phyloP scores from a whole-genome alignment of 805 yeast species.

The Candida ulmi region DNA sequence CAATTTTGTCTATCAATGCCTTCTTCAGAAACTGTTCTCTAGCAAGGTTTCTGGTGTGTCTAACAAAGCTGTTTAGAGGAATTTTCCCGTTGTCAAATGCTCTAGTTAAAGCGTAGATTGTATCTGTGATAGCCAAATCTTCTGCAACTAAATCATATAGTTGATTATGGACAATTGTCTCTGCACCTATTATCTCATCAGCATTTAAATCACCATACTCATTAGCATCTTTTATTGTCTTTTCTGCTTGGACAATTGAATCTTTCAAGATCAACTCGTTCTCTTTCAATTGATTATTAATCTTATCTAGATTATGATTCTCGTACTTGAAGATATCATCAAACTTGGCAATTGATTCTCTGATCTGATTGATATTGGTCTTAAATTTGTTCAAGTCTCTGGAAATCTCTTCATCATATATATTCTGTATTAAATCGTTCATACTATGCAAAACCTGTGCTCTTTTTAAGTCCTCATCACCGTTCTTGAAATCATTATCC shows the following conservation, averaged over 20 bases:
- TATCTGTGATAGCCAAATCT: conserved; percentile 67
- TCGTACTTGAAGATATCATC: conserved; percentile 32
- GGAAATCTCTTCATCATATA: conserved; percentile 20
- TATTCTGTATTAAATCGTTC: conserved; percentile 16
- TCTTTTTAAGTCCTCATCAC: neutral
- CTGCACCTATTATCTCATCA: conserved; percentile 43
- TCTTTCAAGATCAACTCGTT: conserved; percentile 25
- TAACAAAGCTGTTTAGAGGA: conserved; percentile 36
- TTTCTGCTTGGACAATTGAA: conserved; percentile 25
- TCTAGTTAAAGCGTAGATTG: conserved; percentile 52
- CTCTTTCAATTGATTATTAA: conserved; percentile 21
- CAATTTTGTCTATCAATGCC: conserved; percentile 38
- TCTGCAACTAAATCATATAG: conserved; percentile 58
- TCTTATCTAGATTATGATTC: conserved; percentile 19
- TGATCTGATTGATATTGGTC: conserved; percentile 21
- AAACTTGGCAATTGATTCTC: conserved; percentile 31
- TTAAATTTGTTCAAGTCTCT: conserved; percentile 15
- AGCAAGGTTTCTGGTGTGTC: conserved; percentile 45
- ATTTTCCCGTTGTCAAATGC: conserved; percentile 45
- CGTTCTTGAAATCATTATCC: conserved; percentile 10
- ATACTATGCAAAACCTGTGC: conserved; percentile 13
- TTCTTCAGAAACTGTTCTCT: conserved; percentile 58
- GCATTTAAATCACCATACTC: conserved; percentile 28
- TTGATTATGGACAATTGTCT: conserved; percentile 51
- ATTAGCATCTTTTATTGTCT: conserved; percentile 27